Evolutionary conservation across 1,284 basidiomycete species (phyloP).

Genomic region (Xanthoconium separans): DNA sequence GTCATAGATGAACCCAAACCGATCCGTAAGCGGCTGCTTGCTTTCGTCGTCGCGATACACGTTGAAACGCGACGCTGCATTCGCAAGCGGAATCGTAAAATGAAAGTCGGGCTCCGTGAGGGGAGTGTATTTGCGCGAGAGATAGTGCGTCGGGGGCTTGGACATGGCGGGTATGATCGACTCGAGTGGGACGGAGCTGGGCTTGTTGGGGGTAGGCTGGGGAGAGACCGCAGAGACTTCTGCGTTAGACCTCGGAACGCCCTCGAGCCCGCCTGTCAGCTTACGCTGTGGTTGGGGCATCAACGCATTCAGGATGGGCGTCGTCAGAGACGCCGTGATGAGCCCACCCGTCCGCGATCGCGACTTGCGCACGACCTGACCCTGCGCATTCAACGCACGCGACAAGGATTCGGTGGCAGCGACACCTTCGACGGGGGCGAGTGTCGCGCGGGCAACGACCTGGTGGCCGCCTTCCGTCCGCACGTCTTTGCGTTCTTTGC

Average conservation of each 20-base stretch:
- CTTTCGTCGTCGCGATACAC: slow-evolving; percentile 52
- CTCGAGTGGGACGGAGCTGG: slow-evolving; percentile 79
- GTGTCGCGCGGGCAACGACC: slow-evolving; percentile 39
- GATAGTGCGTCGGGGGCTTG: slow-evolving; percentile 84
- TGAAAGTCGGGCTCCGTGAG: slow-evolving; percentile 68
- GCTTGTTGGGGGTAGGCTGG: slow-evolving; percentile 34
- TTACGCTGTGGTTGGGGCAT: slow-evolving; percentile 52
- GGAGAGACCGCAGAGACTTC: slow-evolving; percentile 13
- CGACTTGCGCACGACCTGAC: slow-evolving; percentile 35
- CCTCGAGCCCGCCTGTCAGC: slow-evolving; percentile 30
- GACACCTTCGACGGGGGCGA: slow-evolving; percentile 38
- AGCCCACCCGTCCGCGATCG: slow-evolving; percentile 36
- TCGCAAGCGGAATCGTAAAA: slow-evolving; percentile 60
- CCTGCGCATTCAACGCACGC: slow-evolving; percentile 40
- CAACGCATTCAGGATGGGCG: slow-evolving; percentile 61
- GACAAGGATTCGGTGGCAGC: slow-evolving; percentile 49
- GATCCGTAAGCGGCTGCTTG: slow-evolving; percentile 79
- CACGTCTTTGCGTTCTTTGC: slow-evolving; percentile 37
- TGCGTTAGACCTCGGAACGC: slow-evolving; percentile 18
- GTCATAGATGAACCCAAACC: slow-evolving; percentile 95
- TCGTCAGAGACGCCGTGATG: slow-evolving; percentile 41
- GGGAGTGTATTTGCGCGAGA: slow-evolving; percentile 69
- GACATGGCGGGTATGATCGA: slow-evolving; percentile 85
- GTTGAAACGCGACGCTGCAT: slow-evolving; percentile 54
- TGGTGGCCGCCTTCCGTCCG: slow-evolving; percentile 29